phyloP scores from a whole-genome alignment of 169 alveolate genomes.

The Eimeria zaria region DNA sequence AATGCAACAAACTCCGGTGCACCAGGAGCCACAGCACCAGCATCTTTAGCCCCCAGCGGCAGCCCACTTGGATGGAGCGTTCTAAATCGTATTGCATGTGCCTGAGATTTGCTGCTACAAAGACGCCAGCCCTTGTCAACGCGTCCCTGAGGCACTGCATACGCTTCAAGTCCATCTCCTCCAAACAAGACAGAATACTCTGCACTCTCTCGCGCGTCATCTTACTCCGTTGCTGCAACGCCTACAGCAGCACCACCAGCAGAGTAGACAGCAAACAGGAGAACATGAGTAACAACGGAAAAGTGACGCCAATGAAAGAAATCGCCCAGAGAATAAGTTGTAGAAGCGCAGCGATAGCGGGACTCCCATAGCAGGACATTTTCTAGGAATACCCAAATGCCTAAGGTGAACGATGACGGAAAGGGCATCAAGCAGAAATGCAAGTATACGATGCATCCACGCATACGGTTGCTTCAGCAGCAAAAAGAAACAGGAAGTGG shows the following conservation, averaged over 20 bases:
- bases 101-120: slow-evolving; percentile 80
- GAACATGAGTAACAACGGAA: not conserved
- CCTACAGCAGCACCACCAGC: slow-evolving; percentile 4
- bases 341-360: not conserved
- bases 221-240: slow-evolving; percentile 42
- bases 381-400: not conserved
- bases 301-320: not conserved
- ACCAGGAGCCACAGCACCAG: not conserved
- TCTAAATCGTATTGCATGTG: slow-evolving; percentile 82
- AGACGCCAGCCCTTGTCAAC: slow-evolving; percentile 69
- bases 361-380: not conserved
- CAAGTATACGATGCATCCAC: not conserved
- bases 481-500: not conserved
- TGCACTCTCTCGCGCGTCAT: slow-evolving; percentile 43
- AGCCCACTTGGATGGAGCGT: slow-evolving; percentile 58
- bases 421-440: not conserved
- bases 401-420: not conserved
- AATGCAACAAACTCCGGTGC: not conserved
- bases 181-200: slow-evolving; percentile 54
- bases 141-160: slow-evolving; percentile 83
- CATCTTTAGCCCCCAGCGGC: not conserved
- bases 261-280: not conserved
- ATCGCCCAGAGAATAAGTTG: not conserved
- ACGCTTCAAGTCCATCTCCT: slow-evolving; percentile 85
- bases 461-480: not conserved